Base-by-base conservation (phyloP, 139 green algal species). In the Micractinium sp. region DNA sequence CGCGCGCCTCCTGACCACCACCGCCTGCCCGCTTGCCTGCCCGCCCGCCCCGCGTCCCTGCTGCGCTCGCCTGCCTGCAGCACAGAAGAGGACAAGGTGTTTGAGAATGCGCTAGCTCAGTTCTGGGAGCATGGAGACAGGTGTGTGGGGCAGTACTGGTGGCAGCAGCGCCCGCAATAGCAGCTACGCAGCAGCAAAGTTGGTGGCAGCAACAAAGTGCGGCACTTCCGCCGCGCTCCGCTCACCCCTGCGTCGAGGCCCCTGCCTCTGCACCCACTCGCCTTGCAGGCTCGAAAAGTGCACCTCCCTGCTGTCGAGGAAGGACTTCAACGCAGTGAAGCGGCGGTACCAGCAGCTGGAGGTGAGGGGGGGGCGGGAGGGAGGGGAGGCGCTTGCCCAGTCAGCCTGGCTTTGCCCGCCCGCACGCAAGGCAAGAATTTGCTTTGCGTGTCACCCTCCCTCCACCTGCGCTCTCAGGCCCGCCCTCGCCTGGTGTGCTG, bases 1-100 rank as follows among this genome's bases (percentile, higher is more conserved):
- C 5, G 9, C 47, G 47, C 47, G 47, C 47, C 47, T 56, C 47
- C 47, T 56, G 47, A 56, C 47, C 47, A 56, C 47, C 9, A 9
- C 47, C 47, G 47, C 47, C 47, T 9, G 47, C 47, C 47, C 47
- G 47, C 47, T n/a, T n/a, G n/a, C n/a, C n/a, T n/a, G n/a, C n/a
- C n/a, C n/a, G n/a, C n/a, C n/a, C n/a, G n/a, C 36, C 22, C 19
- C n/a, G n/a, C n/a, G n/a, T n/a, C n/a, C n/a, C n/a, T n/a, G n/a
- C n/a, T n/a, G n/a, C n/a, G n/a, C n/a, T n/a, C n/a, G n/a, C n/a
- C n/a, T 39, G 25, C 38, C 27, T 85, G 90, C 89, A 95, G 93
- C 61, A 61, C 67, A 27, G 93, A 95, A 27, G 93, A 95, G 79
- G 93, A 95, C 86, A 92, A 88, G 38, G 80, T 91, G 22, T 88